These are phyloP conservation scores for Rubia tinctorum DNA, from an alignment of 305 asterid species.

Conservation along the genomic window DNA sequence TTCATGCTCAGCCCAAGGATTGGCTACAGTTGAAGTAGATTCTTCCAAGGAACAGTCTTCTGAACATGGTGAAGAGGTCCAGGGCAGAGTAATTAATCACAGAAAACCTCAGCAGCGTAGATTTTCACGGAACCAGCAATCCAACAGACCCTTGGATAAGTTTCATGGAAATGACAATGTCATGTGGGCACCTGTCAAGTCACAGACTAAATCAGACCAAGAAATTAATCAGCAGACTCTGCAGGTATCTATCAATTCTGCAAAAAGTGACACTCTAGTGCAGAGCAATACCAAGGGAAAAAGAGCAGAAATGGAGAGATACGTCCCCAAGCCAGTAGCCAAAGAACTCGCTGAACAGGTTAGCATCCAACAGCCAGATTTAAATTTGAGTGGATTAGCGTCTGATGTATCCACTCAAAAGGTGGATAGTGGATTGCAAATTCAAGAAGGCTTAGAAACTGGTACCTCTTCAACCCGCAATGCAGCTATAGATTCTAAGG, in stretches of 20 bases:
- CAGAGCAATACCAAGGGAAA: constrained; percentile 64
- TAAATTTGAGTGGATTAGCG: constrained; percentile 33
- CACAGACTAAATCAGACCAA: constrained; percentile 59
- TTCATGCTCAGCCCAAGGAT: constrained; percentile 30
- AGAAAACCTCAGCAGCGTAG: constrained; percentile 73
- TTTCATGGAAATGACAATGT: constrained; percentile 57
- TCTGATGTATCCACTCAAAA: constrained; percentile 39
- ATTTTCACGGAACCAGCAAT: constrained; percentile 61
- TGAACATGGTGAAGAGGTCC: constrained; percentile 47
- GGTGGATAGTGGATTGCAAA: constrained; percentile 32
- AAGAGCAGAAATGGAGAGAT: constrained; percentile 98
- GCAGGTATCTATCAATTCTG: constrained; percentile 33
- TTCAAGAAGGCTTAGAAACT: constrained; percentile 30
- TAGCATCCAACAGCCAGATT: constrained; percentile 32
- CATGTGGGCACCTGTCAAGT: constrained; percentile 92
- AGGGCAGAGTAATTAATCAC: constrained; percentile 46
- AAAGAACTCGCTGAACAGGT: constrained; percentile 89
- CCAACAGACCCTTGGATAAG: constrained; percentile 55
- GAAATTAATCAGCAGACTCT: constrained; percentile 42
- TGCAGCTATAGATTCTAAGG: constrained; percentile 32
- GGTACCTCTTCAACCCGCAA: constrained; percentile 31
- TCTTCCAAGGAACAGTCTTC: constrained; percentile 37
- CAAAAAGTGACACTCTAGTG: constrained; percentile 39
- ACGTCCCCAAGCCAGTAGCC: constrained; percentile 91
- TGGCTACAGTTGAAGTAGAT: constrained; percentile 33